phyloP scores from a whole-genome alignment of 139 green algal species.

The Chlorokybus atmophyticus region DNA sequence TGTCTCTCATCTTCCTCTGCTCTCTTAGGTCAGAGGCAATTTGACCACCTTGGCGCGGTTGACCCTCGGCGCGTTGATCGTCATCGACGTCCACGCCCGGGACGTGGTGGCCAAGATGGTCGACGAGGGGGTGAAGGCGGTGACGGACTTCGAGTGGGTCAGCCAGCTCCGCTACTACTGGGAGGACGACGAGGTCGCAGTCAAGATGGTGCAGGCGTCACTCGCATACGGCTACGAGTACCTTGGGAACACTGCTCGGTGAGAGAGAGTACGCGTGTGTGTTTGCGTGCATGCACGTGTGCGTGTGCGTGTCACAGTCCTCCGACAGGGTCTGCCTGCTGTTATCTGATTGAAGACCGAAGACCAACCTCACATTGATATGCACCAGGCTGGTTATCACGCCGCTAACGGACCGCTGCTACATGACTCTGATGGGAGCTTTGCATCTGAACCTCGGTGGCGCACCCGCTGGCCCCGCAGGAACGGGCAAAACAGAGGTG shows the following conservation, averaged over 20 bases:
- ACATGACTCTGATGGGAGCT: slow-evolving; percentile 40
- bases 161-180: slow-evolving; percentile 66
- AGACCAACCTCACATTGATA: no score
- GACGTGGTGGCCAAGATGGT: slow-evolving; percentile 40
- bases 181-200: slow-evolving; percentile 49
- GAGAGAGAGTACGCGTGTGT: no score
- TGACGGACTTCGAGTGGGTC: slow-evolving; percentile 66
- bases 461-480: slow-evolving; percentile 31
- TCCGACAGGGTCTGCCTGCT: no score
- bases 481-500: neutral
- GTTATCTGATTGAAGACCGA: no score
- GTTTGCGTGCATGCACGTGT: no score
- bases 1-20: no score
- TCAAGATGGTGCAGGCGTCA: slow-evolving; percentile 60
- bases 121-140: slow-evolving; percentile 12
- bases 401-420: slow-evolving; percentile 32
- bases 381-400: slow-evolving; percentile 30
- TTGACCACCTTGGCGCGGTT: slow-evolving; percentile 39
- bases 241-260: slow-evolving; percentile 45
- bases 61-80: slow-evolving; percentile 64
- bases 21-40: no score
- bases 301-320: no score
- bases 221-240: slow-evolving; percentile 36
- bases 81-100: slow-evolving; percentile 61
- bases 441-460: slow-evolving; percentile 38